phyloP scores from a whole-genome alignment of 2,329 filamentous ascomycete species.

The Tolypocladium cylindrosporum region DNA sequence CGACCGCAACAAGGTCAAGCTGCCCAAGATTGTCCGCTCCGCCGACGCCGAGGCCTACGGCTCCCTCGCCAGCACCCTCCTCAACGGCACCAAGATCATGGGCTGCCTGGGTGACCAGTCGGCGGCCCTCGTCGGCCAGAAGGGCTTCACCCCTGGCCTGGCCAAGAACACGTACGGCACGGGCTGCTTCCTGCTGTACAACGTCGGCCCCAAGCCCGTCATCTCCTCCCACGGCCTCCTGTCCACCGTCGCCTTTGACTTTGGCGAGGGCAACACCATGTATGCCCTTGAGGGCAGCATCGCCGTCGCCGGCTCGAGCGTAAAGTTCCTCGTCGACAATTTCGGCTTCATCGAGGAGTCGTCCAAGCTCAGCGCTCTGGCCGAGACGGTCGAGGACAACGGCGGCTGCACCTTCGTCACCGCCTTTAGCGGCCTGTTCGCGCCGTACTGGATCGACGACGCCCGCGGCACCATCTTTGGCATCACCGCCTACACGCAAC shows the following conservation, averaged over 20 bases:
- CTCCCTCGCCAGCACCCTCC: constrained; percentile 44
- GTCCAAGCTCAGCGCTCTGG: constrained; percentile 33
- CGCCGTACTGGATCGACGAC: constrained; percentile 79
- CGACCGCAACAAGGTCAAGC: constrained; percentile 55
- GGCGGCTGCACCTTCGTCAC: constrained; percentile 71
- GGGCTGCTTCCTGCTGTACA: constrained; percentile 76
- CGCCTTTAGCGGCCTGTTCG: constrained; percentile 71
- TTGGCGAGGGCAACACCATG: constrained; percentile 55
- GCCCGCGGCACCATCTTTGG: constrained; percentile 72
- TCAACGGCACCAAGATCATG: constrained; percentile 61
- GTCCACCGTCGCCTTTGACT: constrained; percentile 69
- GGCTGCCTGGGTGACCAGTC: constrained; percentile 78
- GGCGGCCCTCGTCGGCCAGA: constrained; percentile 69
- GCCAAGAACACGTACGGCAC: constrained; percentile 86
- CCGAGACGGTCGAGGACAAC: constrained; percentile 49
- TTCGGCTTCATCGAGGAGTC: constrained; percentile 43
- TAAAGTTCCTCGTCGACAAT: constrained; percentile 57
- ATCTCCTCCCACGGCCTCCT: constrained; percentile 69
- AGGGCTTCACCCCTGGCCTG: constrained; percentile 63
- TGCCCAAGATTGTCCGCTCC: constrained; percentile 71
- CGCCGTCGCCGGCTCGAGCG: constrained; percentile 65
- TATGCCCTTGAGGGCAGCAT: constrained; percentile 73
- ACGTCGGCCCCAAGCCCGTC: constrained; percentile 69
- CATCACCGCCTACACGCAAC: constrained; percentile 66
- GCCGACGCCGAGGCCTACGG: constrained; percentile 63